phyloP scores from a whole-genome alignment of 352 stramenopile species.

The Phytophthora cryptogea region DNA sequence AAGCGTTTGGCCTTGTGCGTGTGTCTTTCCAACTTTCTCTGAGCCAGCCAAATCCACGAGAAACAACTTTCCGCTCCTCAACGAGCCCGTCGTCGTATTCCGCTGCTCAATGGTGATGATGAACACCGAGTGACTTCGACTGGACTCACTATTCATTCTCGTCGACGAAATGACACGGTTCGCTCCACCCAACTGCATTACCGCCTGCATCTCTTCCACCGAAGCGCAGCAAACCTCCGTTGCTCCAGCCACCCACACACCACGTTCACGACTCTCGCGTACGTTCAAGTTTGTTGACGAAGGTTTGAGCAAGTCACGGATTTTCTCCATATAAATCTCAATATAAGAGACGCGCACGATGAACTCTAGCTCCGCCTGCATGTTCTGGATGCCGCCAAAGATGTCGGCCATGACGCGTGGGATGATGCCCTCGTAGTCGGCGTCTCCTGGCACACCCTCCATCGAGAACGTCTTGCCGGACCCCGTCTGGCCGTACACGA shows the following conservation, averaged over 20 bases:
- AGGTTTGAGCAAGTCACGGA: slow-evolving; percentile 93
- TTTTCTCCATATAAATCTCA: slow-evolving; percentile 99
- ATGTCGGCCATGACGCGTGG: slow-evolving; percentile 76
- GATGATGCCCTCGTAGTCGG: slow-evolving; percentile 74
- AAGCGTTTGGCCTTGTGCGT: slow-evolving; percentile 91
- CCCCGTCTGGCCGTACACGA: slow-evolving; percentile 93
- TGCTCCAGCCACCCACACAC: slow-evolving; percentile 66
- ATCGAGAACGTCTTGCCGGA: slow-evolving; percentile 95
- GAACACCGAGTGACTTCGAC: slow-evolving; percentile 95
- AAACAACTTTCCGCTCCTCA: slow-evolving; percentile 93
- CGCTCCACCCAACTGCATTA: slow-evolving; percentile 92
- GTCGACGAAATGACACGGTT: slow-evolving; percentile 90
- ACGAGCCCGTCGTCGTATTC: slow-evolving; percentile 61
- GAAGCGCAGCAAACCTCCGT: slow-evolving; percentile 67
- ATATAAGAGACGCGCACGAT: slow-evolving; percentile 97
- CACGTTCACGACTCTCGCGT: slow-evolving; percentile 60
- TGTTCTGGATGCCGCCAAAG: slow-evolving; percentile 69
- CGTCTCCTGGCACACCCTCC: slow-evolving; percentile 67
- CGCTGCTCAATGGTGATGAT: slow-evolving; percentile 95
- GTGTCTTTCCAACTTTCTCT: slow-evolving; percentile 78
- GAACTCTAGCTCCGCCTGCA: slow-evolving; percentile 88
- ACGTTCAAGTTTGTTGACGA: slow-evolving; percentile 62
- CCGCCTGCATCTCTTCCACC: slow-evolving; percentile 68
- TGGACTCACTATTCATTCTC: slow-evolving; percentile 92
- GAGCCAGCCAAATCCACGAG: slow-evolving; percentile 81